Base-by-base conservation (phyloP, 192 early-diverging fungal species). In the Spizellomyces punctatus region DNA sequence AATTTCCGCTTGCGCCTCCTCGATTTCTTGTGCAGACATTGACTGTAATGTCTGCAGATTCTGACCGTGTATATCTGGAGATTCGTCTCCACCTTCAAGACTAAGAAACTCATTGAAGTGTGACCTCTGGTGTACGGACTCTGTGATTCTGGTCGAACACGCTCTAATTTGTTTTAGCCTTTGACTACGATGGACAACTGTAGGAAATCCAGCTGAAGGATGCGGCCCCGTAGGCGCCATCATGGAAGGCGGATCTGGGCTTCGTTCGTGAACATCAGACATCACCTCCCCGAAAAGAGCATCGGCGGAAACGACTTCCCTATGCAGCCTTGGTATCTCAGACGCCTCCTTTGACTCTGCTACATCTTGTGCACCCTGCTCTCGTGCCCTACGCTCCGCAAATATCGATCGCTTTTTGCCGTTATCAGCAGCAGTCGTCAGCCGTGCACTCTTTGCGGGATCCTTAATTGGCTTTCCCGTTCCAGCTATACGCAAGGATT, bases 21-120 rank as follows among this genome's bases (percentile, higher is more conserved):
- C 64, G 22, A 95, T 91, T 47, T 96, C 92, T 8, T 81, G 75
- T 27, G 77, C 81, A 1, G 91, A 78, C 95, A 97, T 96, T 16
- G 54, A 60, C 42, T 74, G 68, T 9, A 93, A 63, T 9, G 74
- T 75, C n/a, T 64, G 41, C 5, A 74, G 52, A 67, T 89, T 86
- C 61, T 88, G 77, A 62, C 83, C 71, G 72, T 90, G 74, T 71
- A 89, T 82, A 55, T 81, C 82, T 58, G 89, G 56, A 36, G 27
- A 36, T 67, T 81, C 77, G 36, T 62, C 50, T 12, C 50, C 50
- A 12, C 17, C 50, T 0, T n/a, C 50, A 54, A 54, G 50, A n/a
- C 50, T 19, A 12, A 54, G 17, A 12, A 54, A 12, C 50, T 54
- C 50, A 54, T 54, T 19, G 21, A 22, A 14, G 14, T 46, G 63